Evolutionary conservation across 805 yeast species (phyloP).

Genomic region (Kodamaea fukazawae): DNA sequence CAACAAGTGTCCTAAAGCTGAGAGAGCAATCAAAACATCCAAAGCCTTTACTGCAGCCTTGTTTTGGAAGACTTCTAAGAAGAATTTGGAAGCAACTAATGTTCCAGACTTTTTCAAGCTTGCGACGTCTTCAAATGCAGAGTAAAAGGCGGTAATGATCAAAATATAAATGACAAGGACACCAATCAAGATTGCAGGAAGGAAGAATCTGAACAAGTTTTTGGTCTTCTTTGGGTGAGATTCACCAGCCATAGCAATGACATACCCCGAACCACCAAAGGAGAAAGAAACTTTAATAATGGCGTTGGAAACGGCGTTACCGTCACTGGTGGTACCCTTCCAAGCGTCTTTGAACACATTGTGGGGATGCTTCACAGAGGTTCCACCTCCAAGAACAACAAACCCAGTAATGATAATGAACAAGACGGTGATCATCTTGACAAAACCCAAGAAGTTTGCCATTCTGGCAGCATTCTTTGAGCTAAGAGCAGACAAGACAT

Average conservation of each 20-base stretch:
- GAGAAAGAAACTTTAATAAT: constrained; percentile 45
- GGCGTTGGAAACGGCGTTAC: constrained; percentile 42
- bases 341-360: constrained; percentile 35
- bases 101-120: constrained; percentile 29
- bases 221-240: constrained; percentile 24
- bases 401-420: constrained; percentile 34
- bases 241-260: constrained; percentile 36
- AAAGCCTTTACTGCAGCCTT: constrained; percentile 21
- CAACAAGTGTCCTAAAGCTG: constrained; percentile 31
- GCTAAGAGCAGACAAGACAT: constrained; percentile 21
- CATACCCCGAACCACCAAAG: constrained; percentile 41
- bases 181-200: constrained; percentile 30
- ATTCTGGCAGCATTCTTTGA: constrained; percentile 29
- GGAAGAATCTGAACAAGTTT: constrained; percentile 23
- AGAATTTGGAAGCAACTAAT: constrained; percentile 28
- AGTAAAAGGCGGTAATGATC: constrained; percentile 32
- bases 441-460: constrained; percentile 33
- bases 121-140: constrained; percentile 19
- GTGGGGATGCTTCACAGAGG: constrained; percentile 29
- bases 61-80: constrained; percentile 30
- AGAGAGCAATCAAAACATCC: constrained; percentile 27
- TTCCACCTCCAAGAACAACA: constrained; percentile 36
- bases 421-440: constrained; percentile 30
- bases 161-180: constrained; percentile 32
- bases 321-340: constrained; percentile 40